Conservation (phyloP, 768 basidiomycete genomes). For the Collybiopsis confluens region DNA sequence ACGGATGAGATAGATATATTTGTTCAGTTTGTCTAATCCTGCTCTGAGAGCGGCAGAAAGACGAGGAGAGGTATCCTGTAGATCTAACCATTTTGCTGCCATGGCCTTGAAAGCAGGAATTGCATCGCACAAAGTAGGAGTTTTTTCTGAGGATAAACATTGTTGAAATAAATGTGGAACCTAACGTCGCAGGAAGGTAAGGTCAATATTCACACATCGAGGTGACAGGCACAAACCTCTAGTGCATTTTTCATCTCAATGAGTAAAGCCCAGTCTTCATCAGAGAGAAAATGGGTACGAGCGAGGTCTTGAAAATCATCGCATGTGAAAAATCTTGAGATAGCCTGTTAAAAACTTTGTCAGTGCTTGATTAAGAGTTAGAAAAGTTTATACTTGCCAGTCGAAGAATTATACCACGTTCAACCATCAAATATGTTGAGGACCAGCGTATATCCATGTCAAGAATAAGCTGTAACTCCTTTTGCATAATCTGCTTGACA, state of each 20-base stretch:
- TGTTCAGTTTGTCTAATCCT: too few species aligned
- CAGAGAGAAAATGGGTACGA: slow-evolving; percentile 14
- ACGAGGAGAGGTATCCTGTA: too few species aligned
- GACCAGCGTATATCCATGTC: slow-evolving; percentile 28
- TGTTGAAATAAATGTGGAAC: slow-evolving; percentile 25
- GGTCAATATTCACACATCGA: background rate
- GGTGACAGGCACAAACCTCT: slow-evolving; percentile 14
- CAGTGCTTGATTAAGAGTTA: slow-evolving; percentile 3
- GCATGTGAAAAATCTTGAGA: slow-evolving; percentile 17
- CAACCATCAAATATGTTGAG: slow-evolving; percentile 25
- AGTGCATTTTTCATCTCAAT: slow-evolving; percentile 20
- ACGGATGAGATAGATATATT: too few species aligned
- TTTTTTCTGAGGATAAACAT: slow-evolving; percentile 15
- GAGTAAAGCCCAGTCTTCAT: slow-evolving; percentile 23
- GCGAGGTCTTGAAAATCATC: slow-evolving; percentile 21
- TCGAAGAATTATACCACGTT: slow-evolving; percentile 20
- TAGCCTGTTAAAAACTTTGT: slow-evolving; percentile 17
- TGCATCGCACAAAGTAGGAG: slow-evolving; percentile 13
- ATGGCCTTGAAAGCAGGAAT: slow-evolving; percentile 13
- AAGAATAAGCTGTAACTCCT: slow-evolving; percentile 22
- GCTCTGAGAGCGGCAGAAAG: too few species aligned
- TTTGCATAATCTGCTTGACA: slow-evolving; percentile 5
- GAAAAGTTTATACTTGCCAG: slow-evolving; percentile 15
- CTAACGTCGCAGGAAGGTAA: slow-evolving; percentile 10
- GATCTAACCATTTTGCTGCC: background rate